Evolutionary conservation across 106 monocot species (phyloP).

Genomic region (Alisma plantagoaquatica): DNA sequence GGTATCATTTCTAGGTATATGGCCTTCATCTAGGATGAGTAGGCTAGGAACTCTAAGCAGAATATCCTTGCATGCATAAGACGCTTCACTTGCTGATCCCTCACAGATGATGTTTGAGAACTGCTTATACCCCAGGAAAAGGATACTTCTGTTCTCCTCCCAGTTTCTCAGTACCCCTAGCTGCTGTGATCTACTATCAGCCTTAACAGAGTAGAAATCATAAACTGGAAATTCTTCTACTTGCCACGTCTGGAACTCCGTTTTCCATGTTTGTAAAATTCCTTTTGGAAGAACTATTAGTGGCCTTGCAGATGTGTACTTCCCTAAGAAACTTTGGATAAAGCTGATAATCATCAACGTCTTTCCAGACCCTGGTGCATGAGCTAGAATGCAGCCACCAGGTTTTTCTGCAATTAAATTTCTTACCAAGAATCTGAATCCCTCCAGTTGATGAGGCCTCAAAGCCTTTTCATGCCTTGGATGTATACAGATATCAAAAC

Average conservation of each 20-base stretch:
- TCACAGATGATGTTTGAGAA: conserved; percentile 13
- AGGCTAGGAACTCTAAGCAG: conserved; percentile 65
- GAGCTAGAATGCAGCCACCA: conserved; percentile 82
- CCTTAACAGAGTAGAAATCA: conserved; percentile 74
- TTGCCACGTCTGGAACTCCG: conserved; percentile 74
- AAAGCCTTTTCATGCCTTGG: conserved; percentile 64
- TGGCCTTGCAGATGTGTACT: conserved; percentile 50
- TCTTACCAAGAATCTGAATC: conserved; percentile 76
- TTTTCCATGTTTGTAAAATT: conserved; percentile 70
- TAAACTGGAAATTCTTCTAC: conserved; percentile 67
- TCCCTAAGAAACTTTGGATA: conserved; percentile 86
- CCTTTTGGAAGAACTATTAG: conserved; percentile 79
- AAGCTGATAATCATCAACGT: conserved; percentile 95
- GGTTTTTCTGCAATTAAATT: conserved; percentile 70
- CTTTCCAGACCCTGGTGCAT: conserved; percentile 92
- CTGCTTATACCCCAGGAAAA: conserved; percentile 18
- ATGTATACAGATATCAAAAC: conserved; percentile 60
- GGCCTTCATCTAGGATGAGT: conserved; percentile 90
- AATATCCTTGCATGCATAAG: conserved; percentile 56
- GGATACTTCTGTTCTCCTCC: conserved; percentile 53
- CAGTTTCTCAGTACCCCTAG: conserved; percentile 53
- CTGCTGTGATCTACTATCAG: conserved; percentile 57
- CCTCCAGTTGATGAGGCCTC: conserved; percentile 78
- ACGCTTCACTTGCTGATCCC: conserved; percentile 12
- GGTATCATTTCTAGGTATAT: conserved; percentile 73